A percentile compares a stretch with the other conserved stretches of the same genome.
phyloP scores from a whole-genome alignment of 129 eudicot species.

The Kitagawia praeruptora region DNA sequence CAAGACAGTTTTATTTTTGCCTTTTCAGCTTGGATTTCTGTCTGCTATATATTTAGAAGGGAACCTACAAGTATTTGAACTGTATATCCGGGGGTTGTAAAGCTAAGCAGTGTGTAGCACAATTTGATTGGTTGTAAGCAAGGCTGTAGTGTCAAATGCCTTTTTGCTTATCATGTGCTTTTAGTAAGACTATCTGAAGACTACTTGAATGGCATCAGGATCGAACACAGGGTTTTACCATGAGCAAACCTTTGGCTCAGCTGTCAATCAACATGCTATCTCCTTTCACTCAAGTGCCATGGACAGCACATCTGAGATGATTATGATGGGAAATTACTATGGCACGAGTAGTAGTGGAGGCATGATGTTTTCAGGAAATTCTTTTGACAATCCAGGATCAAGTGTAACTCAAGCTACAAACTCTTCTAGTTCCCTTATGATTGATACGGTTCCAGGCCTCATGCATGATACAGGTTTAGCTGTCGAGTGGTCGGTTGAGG shows the following conservation, averaged over 20 bases:
- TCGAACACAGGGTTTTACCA: constrained; percentile 42
- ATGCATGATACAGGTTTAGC: constrained; percentile 71
- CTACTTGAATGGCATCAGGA: constrained; percentile 18
- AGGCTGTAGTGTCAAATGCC: background rate
- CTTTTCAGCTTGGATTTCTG: constrained; percentile 12
- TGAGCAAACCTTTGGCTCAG: constrained; percentile 32
- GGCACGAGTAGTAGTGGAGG: constrained; percentile 21
- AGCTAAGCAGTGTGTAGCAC: background rate
- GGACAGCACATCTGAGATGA: constrained; percentile 40
- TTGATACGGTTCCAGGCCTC: constrained; percentile 53
- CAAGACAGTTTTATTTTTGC: background rate
- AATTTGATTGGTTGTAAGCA: background rate
- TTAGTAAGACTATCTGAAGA: background rate
- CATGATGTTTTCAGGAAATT: constrained; percentile 35
- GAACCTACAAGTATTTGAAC: background rate
- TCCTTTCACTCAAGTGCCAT: constrained; percentile 42
- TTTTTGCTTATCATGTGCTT: background rate
- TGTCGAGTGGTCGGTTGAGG: constrained; percentile 82
- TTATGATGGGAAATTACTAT: constrained; percentile 43
- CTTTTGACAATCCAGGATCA: constrained; percentile 25
- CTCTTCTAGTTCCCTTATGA: constrained; percentile 37
- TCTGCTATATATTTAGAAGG: background rate
- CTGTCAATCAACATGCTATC: constrained; percentile 33
- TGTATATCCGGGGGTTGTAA: background rate
- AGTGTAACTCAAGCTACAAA: constrained; percentile 23